Evolutionary conservation across 345 rosid species (phyloP).

Genomic region (Lumnitzera littorea): DNA sequence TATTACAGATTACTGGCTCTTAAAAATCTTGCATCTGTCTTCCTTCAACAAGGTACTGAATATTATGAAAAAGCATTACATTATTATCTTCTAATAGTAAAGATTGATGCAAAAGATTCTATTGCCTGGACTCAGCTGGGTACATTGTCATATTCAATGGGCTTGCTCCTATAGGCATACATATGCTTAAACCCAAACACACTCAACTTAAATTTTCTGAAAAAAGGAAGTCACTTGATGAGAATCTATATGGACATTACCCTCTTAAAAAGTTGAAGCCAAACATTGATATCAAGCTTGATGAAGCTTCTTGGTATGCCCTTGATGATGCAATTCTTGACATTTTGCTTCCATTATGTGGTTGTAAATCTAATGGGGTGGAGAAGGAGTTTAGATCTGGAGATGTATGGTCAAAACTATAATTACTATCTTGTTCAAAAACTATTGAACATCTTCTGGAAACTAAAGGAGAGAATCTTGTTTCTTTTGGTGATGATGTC

Average conservation of each 20-base stretch:
- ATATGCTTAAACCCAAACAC: conserved; percentile 82
- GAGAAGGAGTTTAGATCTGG: conserved; percentile 43
- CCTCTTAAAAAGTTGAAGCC: conserved; percentile 50
- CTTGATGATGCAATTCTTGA: conserved; percentile 58
- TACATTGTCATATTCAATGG: conserved; percentile 95
- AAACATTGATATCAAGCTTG: conserved; percentile 43
- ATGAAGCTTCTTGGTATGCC: conserved; percentile 69
- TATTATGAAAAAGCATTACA: conserved; percentile 77
- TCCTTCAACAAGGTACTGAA: conserved; percentile 79
- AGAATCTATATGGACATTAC: conserved; percentile 33
- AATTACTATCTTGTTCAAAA: conserved; percentile 37
- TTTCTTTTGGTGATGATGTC: conserved; percentile 26
- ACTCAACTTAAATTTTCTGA: conserved; percentile 75
- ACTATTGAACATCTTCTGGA: conserved; percentile 29
- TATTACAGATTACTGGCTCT: conserved; percentile 77
- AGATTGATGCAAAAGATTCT: conserved; percentile 91
- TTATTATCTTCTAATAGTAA: conserved; percentile 95
- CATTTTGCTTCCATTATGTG: conserved; percentile 49
- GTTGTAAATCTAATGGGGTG: conserved; percentile 21
- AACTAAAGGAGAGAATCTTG: conserved; percentile 26
- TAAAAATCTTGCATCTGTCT: conserved; percentile 87
- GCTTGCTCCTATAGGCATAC: conserved; percentile 83
- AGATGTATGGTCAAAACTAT: conserved; percentile 55
- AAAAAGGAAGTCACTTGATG: conserved; percentile 68
- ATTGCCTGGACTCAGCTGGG: conserved; percentile 98